Evolutionary conservation across 441 rosid species (phyloP).

Genomic region (Macaranga tanarius): DNA sequence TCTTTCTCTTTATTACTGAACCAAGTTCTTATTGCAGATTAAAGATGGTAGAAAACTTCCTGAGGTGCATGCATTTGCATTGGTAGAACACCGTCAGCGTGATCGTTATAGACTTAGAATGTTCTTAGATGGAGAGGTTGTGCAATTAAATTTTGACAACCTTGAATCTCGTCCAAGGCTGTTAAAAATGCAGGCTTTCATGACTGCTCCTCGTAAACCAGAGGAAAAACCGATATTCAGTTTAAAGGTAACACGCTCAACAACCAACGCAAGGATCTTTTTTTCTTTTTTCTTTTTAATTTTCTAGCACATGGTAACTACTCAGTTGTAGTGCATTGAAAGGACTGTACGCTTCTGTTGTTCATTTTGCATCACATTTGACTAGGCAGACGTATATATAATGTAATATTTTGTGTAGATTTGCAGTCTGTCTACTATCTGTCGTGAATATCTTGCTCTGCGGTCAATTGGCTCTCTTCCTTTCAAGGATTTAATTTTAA

Average conservation of each 20-base stretch:
- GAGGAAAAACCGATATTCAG: conserved; percentile 55
- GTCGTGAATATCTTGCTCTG: conserved; percentile 83
- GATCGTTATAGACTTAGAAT: conserved; percentile 72
- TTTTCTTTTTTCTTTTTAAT: no score
- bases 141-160: conserved; percentile 41
- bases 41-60: conserved; percentile 51
- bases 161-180: conserved; percentile 55
- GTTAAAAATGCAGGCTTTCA: conserved; percentile 51
- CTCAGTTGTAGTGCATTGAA: neutral
- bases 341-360: neutral
- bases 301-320: neutral
- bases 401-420: conserved; percentile 46
- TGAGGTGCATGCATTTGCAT: conserved; percentile 77
- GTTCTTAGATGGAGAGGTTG: conserved; percentile 74
- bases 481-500: conserved; percentile 82
- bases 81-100: conserved; percentile 74
- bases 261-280: neutral
- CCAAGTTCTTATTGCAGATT: conserved; percentile 44
- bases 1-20: conserved; percentile 12
- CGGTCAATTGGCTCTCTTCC: conserved; percentile 76
- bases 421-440: conserved; percentile 87
- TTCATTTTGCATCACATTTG: conserved; percentile 4
- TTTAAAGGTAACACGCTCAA: conserved; percentile 54
- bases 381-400: conserved; percentile 20
- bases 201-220: conserved; percentile 51